These are phyloP conservation scores for Bipolaris cookei DNA, from an alignment of 2,329 filamentous ascomycete species.

Conservation along the genomic window DNA sequence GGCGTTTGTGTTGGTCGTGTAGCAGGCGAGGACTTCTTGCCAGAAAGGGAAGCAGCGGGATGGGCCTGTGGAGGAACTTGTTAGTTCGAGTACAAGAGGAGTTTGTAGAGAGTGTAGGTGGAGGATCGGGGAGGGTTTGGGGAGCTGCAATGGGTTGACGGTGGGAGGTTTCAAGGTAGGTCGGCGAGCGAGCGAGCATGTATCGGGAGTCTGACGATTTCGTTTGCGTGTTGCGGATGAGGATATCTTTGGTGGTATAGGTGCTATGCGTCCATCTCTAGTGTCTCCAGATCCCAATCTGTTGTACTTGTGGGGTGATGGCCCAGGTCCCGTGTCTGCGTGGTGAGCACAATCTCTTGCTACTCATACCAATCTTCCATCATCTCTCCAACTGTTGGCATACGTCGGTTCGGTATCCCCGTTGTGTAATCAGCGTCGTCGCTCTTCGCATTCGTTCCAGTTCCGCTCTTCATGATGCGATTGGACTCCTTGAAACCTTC, in stretches of 20 bases:
- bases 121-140: background rate
- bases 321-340: background rate
- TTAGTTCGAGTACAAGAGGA: background rate
- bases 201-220: background rate
- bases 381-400: accelerated
- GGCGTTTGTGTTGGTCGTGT: conserved; percentile 87
- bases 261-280: background rate
- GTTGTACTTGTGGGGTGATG: background rate
- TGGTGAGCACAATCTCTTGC: no score
- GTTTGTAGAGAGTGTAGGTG: background rate
- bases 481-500: conserved; percentile 22
- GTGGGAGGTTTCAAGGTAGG: background rate
- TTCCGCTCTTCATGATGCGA: conserved; percentile 25
- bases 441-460: conserved; percentile 11
- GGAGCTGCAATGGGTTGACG: background rate
- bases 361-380: accelerated
- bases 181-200: background rate
- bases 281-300: background rate
- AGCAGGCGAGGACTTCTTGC: conserved; percentile 98
- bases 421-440: conserved; percentile 1
- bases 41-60: conserved; percentile 98
- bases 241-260: background rate
- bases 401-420: background rate
- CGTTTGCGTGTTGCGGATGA: no score
- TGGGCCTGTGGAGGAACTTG: conserved; percentile 56